Evolutionary conservation across 1,284 basidiomycete species (phyloP).

Genomic region (Stygiomarasmius scandens): DNA sequence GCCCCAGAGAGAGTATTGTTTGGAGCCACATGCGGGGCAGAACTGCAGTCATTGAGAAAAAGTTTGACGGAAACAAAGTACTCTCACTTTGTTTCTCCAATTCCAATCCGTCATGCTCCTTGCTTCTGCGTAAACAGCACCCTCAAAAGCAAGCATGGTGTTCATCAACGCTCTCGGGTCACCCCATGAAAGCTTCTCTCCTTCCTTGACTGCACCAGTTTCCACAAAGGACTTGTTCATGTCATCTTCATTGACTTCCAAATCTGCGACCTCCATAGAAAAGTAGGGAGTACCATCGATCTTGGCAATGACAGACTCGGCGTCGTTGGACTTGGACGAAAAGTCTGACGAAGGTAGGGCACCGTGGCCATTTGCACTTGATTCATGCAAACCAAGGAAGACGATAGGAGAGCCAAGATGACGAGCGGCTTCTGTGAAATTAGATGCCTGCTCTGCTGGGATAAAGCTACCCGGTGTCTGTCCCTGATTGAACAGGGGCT

Average conservation of each 20-base stretch:
- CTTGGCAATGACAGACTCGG: slow-evolving; percentile 51
- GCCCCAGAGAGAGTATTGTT: slow-evolving; percentile 88
- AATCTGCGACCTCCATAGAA: slow-evolving; percentile 69
- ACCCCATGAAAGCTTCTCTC: slow-evolving; percentile 55
- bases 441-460: slow-evolving; percentile 40
- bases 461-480: slow-evolving; percentile 49
- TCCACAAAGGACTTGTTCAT: slow-evolving; percentile 49
- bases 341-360: slow-evolving; percentile 69
- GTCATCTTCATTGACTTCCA: slow-evolving; percentile 42
- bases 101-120: slow-evolving; percentile 91
- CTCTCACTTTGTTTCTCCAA: slow-evolving; percentile 70
- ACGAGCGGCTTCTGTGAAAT: slow-evolving; percentile 64
- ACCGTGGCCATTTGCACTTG: slow-evolving; percentile 39
- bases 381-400: slow-evolving; percentile 79
- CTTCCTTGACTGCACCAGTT: slow-evolving; percentile 39
- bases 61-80: slow-evolving; percentile 4
- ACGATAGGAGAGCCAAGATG: slow-evolving; percentile 49
- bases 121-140: slow-evolving; percentile 75
- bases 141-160: slow-evolving; percentile 58
- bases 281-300: slow-evolving; percentile 81
- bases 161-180: slow-evolving; percentile 70
- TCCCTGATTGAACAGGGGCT: slow-evolving; percentile 69
- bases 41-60: slow-evolving; percentile 51
- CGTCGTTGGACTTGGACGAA: slow-evolving; percentile 33
- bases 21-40: slow-evolving; percentile 86